These are phyloP conservation scores for Terana coerulea DNA, from an alignment of 768 basidiomycete genomes.

Conservation along the genomic window DNA sequence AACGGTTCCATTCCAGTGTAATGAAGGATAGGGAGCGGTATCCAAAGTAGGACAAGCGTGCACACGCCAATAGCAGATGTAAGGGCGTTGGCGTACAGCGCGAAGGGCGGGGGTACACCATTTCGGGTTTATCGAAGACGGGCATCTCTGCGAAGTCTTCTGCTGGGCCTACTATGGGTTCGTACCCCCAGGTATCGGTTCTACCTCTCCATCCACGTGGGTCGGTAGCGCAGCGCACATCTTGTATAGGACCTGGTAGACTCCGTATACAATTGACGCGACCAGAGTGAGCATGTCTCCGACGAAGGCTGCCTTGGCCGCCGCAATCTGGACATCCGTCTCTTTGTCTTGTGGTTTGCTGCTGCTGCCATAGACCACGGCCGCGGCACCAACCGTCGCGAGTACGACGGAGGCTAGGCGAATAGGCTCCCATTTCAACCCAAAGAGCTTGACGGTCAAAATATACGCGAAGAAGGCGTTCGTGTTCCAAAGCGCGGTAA, in stretches of 20 bases:
- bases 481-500: slow-evolving; percentile 81
- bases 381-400: slow-evolving; percentile 76
- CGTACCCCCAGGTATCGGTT: slow-evolving; percentile 31
- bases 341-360: slow-evolving; percentile 9
- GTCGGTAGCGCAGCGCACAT: slow-evolving; percentile 66
- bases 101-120: slow-evolving; percentile 66
- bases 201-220: too few relatives aligned
- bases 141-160: slow-evolving; percentile 20
- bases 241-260: slow-evolving; percentile 87
- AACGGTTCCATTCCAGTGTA: slow-evolving; percentile 63
- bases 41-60: slow-evolving; percentile 73
- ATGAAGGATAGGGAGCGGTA: slow-evolving; percentile 74
- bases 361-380: slow-evolving; percentile 79
- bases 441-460: slow-evolving; percentile 70
- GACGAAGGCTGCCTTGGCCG: slow-evolving; percentile 32
- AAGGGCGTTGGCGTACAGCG: slow-evolving; percentile 78
- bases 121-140: slow-evolving; percentile 12
- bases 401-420: slow-evolving; percentile 70
- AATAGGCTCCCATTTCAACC: slow-evolving; percentile 56
- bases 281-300: slow-evolving; percentile 73
- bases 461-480: slow-evolving; percentile 91
- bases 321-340: slow-evolving; percentile 6
- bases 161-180: slow-evolving; percentile 18
- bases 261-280: slow-evolving; percentile 67
- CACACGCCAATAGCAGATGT: slow-evolving; percentile 77